A percentile compares a stretch with the other conserved stretches of the same genome.
phyloP scores from a whole-genome alignment of 164 flowering plant genomes.

The Magnolia sinica region DNA sequence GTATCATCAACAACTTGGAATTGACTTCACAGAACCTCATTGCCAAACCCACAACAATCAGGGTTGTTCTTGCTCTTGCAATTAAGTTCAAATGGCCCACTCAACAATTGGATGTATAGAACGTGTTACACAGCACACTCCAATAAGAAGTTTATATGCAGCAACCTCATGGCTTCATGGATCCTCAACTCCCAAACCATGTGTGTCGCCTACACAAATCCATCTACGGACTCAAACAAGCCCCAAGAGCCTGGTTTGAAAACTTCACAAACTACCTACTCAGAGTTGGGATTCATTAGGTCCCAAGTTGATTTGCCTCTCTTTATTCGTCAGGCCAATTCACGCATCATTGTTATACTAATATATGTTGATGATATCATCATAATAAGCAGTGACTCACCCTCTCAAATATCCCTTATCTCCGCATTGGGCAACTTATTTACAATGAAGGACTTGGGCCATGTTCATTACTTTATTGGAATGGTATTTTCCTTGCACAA shows the following conservation, averaged over 20 bases:
- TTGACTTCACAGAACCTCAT: background rate
- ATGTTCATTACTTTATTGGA: too few species aligned
- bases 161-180: background rate
- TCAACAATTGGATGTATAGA: background rate
- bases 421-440: background rate
- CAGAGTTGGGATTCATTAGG: background rate
- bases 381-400: background rate
- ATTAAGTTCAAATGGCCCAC: background rate
- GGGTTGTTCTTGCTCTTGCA: background rate
- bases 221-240: background rate
- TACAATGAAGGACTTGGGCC: background rate
- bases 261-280: background rate
- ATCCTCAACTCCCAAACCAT: background rate
- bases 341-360: background rate
- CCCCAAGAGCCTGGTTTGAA: background rate
- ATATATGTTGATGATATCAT: background rate
- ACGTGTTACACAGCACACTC: too few species aligned
- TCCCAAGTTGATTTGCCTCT: background rate
- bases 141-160: background rate
- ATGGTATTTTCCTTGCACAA: too few species aligned
- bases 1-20: background rate
- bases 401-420: background rate
- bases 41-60: background rate
- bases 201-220: background rate
- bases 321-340: background rate